Evolutionary conservation across 2,329 filamentous ascomycete genomes (phyloP), one percentile per base, ranked within the genome.

Genomic region (Calonectria ilicicola): DNA sequence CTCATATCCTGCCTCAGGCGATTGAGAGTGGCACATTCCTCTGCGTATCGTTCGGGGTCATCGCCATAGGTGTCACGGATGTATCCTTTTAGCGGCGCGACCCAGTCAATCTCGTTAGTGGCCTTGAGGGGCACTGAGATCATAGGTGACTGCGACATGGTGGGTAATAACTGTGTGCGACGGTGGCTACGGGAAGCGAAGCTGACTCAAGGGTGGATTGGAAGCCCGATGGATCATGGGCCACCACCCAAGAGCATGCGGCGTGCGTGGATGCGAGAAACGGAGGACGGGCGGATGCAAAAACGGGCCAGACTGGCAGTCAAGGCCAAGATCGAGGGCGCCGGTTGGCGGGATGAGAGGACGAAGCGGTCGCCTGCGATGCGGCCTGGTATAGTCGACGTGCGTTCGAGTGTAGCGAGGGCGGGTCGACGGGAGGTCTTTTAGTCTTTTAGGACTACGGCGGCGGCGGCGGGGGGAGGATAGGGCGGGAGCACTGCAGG

Each of bases 51-150:
- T 84, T 99, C 97, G 32, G 97, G 96, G 83, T 98, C 96, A 85
- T 99, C 97, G 83, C 96, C 96, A 83, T 99, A 98, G 27, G 94
- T 97, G 79, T 95, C 91, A 77, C 95, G 91, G 80, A 99, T 99
- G 87, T 98, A 98, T 76, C 90, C 88, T 87, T 98, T 98, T 78
- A 99, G 89, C 60, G 97, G 97, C 60, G 90, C 89, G 76, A 98
- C 90, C 97, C 97, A 99, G 90, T 99, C 97, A 83, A 99, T 98
- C 88, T 99, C 97, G 89, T 96, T 98, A 76, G 97, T 99, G 67
- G 91, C 91, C 91, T 94, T 98, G 81, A 98, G 90, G 83, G 96
- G 96, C 89, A 93, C 93, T 80, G 95, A 97, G 80, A 98, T 93
- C 96, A 98, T 98, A 74, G 96, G 96, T 78, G 95, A 93, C 87